Percentiles rank a stretch among this genome's conserved stretches.
Evolutionary conservation across 768 basidiomycete species (phyloP).

Genomic region (Mycena floridula): DNA sequence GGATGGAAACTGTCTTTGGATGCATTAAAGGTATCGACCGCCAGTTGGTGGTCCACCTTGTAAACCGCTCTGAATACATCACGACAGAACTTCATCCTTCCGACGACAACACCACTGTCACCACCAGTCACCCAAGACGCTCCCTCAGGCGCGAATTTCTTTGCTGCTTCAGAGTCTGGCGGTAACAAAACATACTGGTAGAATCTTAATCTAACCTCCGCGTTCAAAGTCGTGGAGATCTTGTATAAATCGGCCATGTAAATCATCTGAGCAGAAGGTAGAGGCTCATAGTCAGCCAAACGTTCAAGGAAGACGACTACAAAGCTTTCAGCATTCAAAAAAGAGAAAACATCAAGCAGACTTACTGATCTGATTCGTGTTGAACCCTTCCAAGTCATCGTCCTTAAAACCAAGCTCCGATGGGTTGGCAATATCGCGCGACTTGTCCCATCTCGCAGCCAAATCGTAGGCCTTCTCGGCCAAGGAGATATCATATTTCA

Average conservation of each 20-base stretch:
- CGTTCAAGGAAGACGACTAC: slow-evolving; percentile 82
- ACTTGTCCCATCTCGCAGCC: slow-evolving; percentile 67
- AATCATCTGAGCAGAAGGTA: slow-evolving; percentile 53
- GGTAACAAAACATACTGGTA: slow-evolving; percentile 64
- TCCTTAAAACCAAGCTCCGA: slow-evolving; percentile 47
- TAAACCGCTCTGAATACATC: slow-evolving; percentile 53
- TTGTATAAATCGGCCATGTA: slow-evolving; percentile 54
- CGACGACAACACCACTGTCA: slow-evolving; percentile 57
- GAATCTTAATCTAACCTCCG: slow-evolving; percentile 74
- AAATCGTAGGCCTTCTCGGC: slow-evolving; percentile 66
- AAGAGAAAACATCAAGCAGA: slow-evolving; percentile 1
- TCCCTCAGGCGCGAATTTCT: slow-evolving; percentile 45
- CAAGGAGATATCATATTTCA: slow-evolving; percentile 71
- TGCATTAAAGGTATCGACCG: slow-evolving; percentile 40
- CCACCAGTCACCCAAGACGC: slow-evolving; percentile 67
- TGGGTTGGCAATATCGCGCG: slow-evolving; percentile 41
- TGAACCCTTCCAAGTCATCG: slow-evolving; percentile 57
- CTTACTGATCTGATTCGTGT: slow-evolving; percentile 72
- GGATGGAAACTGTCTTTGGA: slow-evolving; percentile 63
- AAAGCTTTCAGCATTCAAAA: no score
- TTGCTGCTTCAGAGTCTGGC: slow-evolving; percentile 38
- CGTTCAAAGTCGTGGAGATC: slow-evolving; percentile 52
- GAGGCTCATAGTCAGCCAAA: slow-evolving; percentile 53
- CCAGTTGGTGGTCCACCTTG: slow-evolving; percentile 47
- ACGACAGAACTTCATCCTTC: slow-evolving; percentile 83